A percentile compares a stretch with the other conserved stretches of the same genome.
Evolutionary conservation across 2,329 filamentous ascomycete species (phyloP).

Genomic region (Periconia sp.): DNA sequence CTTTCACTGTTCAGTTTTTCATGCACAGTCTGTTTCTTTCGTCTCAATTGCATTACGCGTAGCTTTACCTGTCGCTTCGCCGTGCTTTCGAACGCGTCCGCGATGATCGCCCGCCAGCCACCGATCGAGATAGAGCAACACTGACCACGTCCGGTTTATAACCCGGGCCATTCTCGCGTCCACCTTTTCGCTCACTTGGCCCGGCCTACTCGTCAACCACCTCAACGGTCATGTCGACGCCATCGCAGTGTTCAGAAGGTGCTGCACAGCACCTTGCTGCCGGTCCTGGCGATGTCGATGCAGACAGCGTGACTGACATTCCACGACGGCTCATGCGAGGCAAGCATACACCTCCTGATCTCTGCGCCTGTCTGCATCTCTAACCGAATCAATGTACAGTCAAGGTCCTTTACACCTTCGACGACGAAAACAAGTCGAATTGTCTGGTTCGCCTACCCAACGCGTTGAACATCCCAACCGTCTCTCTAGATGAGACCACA

Average conservation of each 20-base stretch:
- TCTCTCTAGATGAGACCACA: slow-evolving; percentile 78
- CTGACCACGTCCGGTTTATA: slow-evolving; percentile 32
- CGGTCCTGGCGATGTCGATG: slow-evolving; percentile 29
- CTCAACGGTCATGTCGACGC: slow-evolving; percentile 42
- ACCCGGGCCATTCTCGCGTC: slow-evolving; percentile 14
- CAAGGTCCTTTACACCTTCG: slow-evolving; percentile 97
- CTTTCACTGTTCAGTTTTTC: slow-evolving; percentile 2
- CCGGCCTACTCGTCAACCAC: slow-evolving; percentile 18
- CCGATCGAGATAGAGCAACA: slow-evolving; percentile 34
- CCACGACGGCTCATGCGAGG: slow-evolving; percentile 55
- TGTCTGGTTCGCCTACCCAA: slow-evolving; percentile 88
- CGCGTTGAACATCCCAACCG: slow-evolving; percentile 77
- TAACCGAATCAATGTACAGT: slow-evolving; percentile 63
- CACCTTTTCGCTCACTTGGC: too few species aligned
- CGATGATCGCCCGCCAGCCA: slow-evolving; percentile 46
- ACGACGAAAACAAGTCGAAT: slow-evolving; percentile 84
- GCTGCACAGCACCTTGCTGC: slow-evolving; percentile 27
- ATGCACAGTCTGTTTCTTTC: slow-evolving; percentile 1
- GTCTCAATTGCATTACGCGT: slow-evolving; percentile 14
- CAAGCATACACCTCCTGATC: slow-evolving; percentile 28
- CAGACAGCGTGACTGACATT: slow-evolving; percentile 37
- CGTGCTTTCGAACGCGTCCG: slow-evolving; percentile 38
- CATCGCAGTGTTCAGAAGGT: slow-evolving; percentile 26
- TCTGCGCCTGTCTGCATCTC: slow-evolving; percentile 10
- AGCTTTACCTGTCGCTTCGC: slow-evolving; percentile 8